Percentiles rank a stretch among this genome's conserved stretches.
Evolutionary conservation across 169 alveolate species (phyloP).

Genomic region (Eimeria brunetti): DNA sequence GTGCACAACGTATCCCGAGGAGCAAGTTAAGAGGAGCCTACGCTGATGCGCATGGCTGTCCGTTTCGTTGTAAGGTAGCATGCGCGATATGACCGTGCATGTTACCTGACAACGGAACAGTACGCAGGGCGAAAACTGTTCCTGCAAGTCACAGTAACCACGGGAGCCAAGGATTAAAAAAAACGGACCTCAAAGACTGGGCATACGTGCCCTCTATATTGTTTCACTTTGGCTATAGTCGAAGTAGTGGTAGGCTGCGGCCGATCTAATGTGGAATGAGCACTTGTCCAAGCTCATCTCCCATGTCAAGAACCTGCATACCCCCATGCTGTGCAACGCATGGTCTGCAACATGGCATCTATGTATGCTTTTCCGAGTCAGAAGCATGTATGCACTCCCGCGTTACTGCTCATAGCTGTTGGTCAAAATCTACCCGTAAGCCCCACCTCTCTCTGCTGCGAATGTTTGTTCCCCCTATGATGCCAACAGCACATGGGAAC

Average conservation of each 20-base stretch:
- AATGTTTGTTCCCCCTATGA: neutral
- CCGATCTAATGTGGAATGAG: neutral
- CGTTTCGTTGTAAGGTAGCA: no score
- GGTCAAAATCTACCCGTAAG: neutral
- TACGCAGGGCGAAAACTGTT: neutral
- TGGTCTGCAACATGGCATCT: no score
- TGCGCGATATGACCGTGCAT: no score
- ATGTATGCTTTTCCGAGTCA: neutral
- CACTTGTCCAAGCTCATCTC: neutral
- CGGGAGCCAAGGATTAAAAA: neutral
- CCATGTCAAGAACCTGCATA: no score
- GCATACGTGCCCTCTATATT: neutral
- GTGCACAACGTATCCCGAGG: no score
- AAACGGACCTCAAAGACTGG: neutral
- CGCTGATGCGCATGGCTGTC: no score
- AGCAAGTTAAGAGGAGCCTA: no score
- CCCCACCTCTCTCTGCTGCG: neutral
- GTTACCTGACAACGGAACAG: neutral
- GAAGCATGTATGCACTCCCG: neutral
- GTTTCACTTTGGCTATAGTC: neutral
- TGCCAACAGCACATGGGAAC: neutral
- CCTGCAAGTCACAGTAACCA: neutral
- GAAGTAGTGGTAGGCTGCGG: neutral
- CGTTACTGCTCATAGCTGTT: neutral
- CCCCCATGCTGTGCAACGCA: no score